Conservation (phyloP, 2,329 filamentous ascomycete genomes). For the Trichophyton verrucosum region DNA sequence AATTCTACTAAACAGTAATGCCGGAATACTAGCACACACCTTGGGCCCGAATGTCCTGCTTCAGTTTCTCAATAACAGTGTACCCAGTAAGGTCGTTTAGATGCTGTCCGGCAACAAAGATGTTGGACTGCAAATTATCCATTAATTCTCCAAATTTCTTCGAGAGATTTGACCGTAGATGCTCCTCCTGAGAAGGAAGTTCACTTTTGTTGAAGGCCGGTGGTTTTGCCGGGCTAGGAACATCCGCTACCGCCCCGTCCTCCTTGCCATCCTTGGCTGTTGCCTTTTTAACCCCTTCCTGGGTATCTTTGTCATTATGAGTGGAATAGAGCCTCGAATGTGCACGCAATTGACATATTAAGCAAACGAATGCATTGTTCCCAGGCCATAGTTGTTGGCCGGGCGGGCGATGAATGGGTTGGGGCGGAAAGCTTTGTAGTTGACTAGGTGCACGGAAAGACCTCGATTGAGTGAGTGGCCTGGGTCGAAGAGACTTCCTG, state of each 20-base stretch:
- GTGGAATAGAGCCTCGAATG: conserved; percentile 20
- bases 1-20: neutral
- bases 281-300: neutral
- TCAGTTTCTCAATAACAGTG: conserved; percentile 76
- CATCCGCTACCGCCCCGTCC: neutral
- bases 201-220: neutral
- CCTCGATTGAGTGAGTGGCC: neutral
- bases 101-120: conserved; percentile 72
- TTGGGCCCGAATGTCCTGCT: conserved; percentile 59
- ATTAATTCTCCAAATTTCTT: conserved; percentile 60
- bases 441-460: neutral
- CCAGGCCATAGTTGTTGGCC: neutral
- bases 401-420: neutral
- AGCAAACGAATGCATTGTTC: conserved; percentile 24
- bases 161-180: conserved; percentile 43
- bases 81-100: conserved; percentile 94
- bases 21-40: conserved; percentile 28
- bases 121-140: conserved; percentile 76
- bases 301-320: conserved; percentile 13
- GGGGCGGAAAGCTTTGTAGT: neutral
- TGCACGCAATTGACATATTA: conserved; percentile 32
- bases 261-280: neutral
- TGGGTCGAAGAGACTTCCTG: neutral
- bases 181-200: conserved; percentile 42
- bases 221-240: neutral